phyloP scores from a whole-genome alignment of 345 rosid genomes.

The Citrus unshiu region DNA sequence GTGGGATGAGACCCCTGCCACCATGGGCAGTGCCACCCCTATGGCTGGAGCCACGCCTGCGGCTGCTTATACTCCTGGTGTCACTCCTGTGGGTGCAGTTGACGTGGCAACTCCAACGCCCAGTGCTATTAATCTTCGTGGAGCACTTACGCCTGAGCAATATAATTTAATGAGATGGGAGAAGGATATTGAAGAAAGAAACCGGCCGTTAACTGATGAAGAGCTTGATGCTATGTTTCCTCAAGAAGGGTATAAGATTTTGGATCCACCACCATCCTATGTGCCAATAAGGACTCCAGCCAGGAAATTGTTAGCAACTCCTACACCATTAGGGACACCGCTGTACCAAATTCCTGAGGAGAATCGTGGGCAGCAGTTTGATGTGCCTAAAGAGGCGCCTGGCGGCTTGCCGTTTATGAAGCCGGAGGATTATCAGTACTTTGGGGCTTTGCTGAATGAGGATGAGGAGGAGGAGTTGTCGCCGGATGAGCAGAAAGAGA shows the following conservation, averaged over 20 bases:
- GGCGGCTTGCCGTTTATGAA: conserved; percentile 94
- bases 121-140: conserved; percentile 55
- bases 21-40: conserved; percentile 97
- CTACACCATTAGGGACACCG: conserved; percentile 92
- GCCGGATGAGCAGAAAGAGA: conserved; percentile 93
- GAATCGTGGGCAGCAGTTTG: conserved; percentile 93
- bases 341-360: conserved; percentile 84
- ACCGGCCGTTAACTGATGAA: conserved; percentile 91
- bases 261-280: conserved; percentile 94
- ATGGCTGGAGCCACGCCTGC: conserved; percentile 84
- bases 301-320: conserved; percentile 78
- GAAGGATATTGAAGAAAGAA: conserved; percentile 98
- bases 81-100: conserved; percentile 81
- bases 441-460: conserved; percentile 82
- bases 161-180: conserved; percentile 94
- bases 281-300: conserved; percentile 96
- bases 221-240: conserved; percentile 98
- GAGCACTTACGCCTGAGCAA: conserved; percentile 86
- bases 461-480: conserved; percentile 89
- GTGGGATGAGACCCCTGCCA: conserved; percentile 99
- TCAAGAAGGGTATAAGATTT: conserved; percentile 80
- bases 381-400: conserved; percentile 86
- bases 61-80: conserved; percentile 82
- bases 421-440: conserved; percentile 97
- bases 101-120: conserved; percentile 96